phyloP scores from a whole-genome alignment of 129 eudicot genomes.

The Pittosporum tobira region DNA sequence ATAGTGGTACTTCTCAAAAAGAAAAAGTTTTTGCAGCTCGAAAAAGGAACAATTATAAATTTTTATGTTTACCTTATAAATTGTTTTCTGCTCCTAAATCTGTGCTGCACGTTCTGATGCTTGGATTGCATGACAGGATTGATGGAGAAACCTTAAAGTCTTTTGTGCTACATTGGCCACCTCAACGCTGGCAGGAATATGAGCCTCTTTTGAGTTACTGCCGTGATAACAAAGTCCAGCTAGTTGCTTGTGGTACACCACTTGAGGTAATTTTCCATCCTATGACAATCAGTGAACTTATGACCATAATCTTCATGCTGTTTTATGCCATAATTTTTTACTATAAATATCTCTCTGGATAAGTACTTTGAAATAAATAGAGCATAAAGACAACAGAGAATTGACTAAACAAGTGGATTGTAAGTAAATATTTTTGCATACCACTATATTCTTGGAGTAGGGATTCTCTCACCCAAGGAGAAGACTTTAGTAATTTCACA shows the following conservation, averaged over 20 bases:
- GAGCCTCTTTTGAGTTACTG: constrained; percentile 80
- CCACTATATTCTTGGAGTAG: background rate
- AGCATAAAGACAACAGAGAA: background rate
- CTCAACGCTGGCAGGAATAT: constrained; percentile 87
- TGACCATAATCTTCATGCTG: background rate
- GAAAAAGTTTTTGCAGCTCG: background rate
- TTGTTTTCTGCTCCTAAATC: background rate
- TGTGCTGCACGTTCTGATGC: constrained; percentile 2
- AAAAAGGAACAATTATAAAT: background rate
- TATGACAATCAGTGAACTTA: background rate
- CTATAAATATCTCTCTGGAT: too few species aligned
- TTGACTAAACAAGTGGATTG: background rate
- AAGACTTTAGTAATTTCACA: background rate
- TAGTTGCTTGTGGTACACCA: constrained; percentile 91
- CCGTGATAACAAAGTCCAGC: constrained; percentile 61
- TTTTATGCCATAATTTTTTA: too few species aligned
- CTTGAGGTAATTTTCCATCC: constrained; percentile 48
- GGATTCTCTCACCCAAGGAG: background rate
- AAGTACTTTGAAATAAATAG: background rate
- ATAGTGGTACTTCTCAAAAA: background rate
- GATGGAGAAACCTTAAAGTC: constrained; percentile 65
- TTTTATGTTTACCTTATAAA: background rate
- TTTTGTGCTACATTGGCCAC: constrained; percentile 78
- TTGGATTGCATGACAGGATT: constrained; percentile 45
- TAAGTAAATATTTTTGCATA: background rate